Base-by-base conservation (phyloP, 2,329 filamentous ascomycete genomes). In the Pleoardoris graminearum region DNA sequence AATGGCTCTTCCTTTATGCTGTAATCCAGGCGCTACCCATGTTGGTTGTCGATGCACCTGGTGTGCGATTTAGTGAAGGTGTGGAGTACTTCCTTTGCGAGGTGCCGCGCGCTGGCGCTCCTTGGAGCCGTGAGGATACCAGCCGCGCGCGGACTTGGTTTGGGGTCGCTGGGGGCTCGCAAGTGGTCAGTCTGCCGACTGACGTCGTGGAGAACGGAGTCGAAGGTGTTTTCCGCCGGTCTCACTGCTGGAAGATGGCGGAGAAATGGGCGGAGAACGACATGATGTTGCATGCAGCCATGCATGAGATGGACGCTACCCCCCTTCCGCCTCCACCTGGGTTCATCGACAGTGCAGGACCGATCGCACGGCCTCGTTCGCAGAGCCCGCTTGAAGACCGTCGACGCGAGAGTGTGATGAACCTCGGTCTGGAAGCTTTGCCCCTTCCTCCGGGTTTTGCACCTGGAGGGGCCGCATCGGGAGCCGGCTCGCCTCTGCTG, bases 41-140 rank as follows among this genome's bases (percentile, higher is more conserved):
- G 79, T 78, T 93, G 10, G 87, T 90, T 1, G 80, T 91, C 29
- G 90, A 94, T 69, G 88, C 87, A 0, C 87, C 88, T 0, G 85
- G 82, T 8, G 75, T 92, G 38, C 82, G 81, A 48, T 86, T 82
- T 68, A 87, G 84, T 0, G 83, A 90, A 45, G 86, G 83, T 1
- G 87, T 90, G 2, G 90, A 93, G 70, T 91, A 93, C 74, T 94
- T 93, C 76, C 78, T 93, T 23, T 92, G 89, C 70, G 81, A 90
- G 67, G 84, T 88, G 3, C 86, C 89, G 0, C 83, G 88, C 65
- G 87, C 86, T 16, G 85, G 86, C 49, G 79, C 85, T 0, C 89
- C 90, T 0, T 94, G 90, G 90, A 79, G 86, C 39, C 82, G 85
- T 49, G 87, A 88, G 48, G 82, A 83, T 51, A 72, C 69, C 11